Evolutionary conservation across 164 flowering plant species (phyloP).

Genomic region (Malania oleifera): DNA sequence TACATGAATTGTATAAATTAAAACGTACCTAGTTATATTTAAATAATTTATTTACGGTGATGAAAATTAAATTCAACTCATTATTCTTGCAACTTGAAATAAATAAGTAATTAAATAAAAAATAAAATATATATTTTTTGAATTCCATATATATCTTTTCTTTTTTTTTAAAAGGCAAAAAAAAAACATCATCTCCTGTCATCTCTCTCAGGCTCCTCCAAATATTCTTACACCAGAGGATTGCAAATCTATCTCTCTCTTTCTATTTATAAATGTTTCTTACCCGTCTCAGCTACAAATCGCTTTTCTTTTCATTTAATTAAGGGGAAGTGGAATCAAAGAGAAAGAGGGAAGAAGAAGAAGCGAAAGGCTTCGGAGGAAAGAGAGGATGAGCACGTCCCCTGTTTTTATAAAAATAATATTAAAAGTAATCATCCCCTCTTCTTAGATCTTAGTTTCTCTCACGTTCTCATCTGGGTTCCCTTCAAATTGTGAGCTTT

Average conservation of each 20-base stretch:
- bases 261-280: slow-evolving; percentile 14
- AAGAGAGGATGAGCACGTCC: slow-evolving; percentile 30
- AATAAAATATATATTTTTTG: neutral
- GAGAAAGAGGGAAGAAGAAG: slow-evolving; percentile 12
- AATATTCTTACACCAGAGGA: slow-evolving; percentile 46
- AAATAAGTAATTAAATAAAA: too few species aligned
- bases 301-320: slow-evolving; percentile 25
- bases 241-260: slow-evolving; percentile 17
- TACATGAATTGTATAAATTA: too few species aligned
- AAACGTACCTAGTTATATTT: too few species aligned
- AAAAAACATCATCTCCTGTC: slow-evolving; percentile 23
- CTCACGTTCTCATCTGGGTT: slow-evolving; percentile 26
- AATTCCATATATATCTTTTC: too few species aligned
- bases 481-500: slow-evolving; percentile 22
- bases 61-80: too few species aligned
- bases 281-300: slow-evolving; percentile 22
- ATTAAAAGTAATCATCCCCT: too few species aligned
- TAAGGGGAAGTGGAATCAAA: slow-evolving; percentile 31
- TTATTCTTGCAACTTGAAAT: too few species aligned
- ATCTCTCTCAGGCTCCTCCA: slow-evolving; percentile 31
- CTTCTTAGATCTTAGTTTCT: slow-evolving; percentile 43
- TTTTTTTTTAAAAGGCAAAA: too few species aligned
- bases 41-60: too few species aligned
- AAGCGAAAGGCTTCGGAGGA: slow-evolving; percentile 13
- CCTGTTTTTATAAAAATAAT: slow-evolving; percentile 27